These are phyloP conservation scores for Aspergillus brunneoviolaceus DNA, from an alignment of 2,329 filamentous ascomycete species.

Conservation along the genomic window DNA sequence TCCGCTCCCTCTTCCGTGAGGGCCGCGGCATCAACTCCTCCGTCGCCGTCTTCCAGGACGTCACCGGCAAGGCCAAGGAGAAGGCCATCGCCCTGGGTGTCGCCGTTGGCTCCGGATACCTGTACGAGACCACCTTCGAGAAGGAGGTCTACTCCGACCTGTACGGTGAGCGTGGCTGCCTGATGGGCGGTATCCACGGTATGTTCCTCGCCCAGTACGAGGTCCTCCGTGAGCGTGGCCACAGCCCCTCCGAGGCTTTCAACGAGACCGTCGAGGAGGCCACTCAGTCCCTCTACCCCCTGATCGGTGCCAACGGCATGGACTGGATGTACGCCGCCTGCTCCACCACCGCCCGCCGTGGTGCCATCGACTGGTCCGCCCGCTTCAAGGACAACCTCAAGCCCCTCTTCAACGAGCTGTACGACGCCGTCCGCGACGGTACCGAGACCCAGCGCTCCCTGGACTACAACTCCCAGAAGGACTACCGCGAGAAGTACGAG, in stretches of 20 bases:
- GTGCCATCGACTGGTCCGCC: slow-evolving; percentile 97
- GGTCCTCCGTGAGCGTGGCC: slow-evolving; percentile 97
- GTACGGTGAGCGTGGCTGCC: slow-evolving; percentile 98
- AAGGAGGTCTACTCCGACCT: slow-evolving; percentile 99
- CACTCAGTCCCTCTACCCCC: slow-evolving; percentile 94
- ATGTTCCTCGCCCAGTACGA: slow-evolving; percentile 99
- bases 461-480: slow-evolving; percentile 91
- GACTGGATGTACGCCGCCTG: slow-evolving; percentile 99
- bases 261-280: slow-evolving; percentile 99
- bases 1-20: slow-evolving; percentile 98
- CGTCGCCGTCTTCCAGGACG: slow-evolving; percentile 96
- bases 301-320: slow-evolving; percentile 97
- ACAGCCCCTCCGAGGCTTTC: slow-evolving; percentile 97
- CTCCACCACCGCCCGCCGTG: slow-evolving; percentile 96
- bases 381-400: slow-evolving; percentile 98
- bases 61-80: slow-evolving; percentile 97
- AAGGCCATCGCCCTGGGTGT: slow-evolving; percentile 96
- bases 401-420: slow-evolving; percentile 97
- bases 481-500: slow-evolving; percentile 98
- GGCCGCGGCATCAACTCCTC: slow-evolving; percentile 99
- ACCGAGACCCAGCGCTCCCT: slow-evolving; percentile 94
- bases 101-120: slow-evolving; percentile 94
- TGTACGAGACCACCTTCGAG: slow-evolving; percentile 99
- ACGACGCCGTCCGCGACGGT: slow-evolving; percentile 87
- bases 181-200: slow-evolving; percentile 99